Conservation (phyloP, 176 grass and related monocot species). For the Zoysia pacifica region DNA sequence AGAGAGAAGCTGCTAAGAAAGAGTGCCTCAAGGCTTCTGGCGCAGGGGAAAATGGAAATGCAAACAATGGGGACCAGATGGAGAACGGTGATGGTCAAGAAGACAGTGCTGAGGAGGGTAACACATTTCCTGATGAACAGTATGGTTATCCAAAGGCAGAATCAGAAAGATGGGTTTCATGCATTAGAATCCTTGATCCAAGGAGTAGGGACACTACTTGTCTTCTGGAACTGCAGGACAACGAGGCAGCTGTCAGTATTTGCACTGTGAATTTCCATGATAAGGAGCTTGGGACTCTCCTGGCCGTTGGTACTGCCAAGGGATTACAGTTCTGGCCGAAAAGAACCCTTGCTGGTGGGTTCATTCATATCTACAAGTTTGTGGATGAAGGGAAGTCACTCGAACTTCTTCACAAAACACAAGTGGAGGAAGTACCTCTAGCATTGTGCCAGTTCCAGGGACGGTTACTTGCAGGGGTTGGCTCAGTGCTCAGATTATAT, state of each 20-base stretch:
- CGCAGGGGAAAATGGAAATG: conserved; percentile 74
- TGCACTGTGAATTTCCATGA: conserved; percentile 98
- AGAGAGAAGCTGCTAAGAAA: conserved; percentile 85
- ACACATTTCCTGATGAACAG: conserved; percentile 89
- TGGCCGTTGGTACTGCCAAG: conserved; percentile 94
- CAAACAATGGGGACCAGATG: conserved; percentile 65
- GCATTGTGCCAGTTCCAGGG: conserved; percentile 91
- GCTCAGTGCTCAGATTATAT: conserved; percentile 85
- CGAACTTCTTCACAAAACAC: conserved; percentile 96
- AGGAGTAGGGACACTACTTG: conserved; percentile 81
- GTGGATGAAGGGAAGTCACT: conserved; percentile 84
- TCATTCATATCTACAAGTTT: conserved; percentile 99
- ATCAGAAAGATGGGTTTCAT: conserved; percentile 92
- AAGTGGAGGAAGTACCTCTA: conserved; percentile 93
- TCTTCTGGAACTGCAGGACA: conserved; percentile 90
- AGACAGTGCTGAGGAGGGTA: conserved; percentile 56
- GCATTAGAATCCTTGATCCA: conserved; percentile 97
- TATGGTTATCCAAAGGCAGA: conserved; percentile 95
- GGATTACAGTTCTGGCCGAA: conserved; percentile 89
- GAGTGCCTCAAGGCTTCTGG: conserved; percentile 79
- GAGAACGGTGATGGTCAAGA: conserved; percentile 83
- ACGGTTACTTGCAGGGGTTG: conserved; percentile 86
- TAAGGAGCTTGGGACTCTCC: conserved; percentile 88
- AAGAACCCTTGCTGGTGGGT: conserved; percentile 71
- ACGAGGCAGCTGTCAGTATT: conserved; percentile 88